Evolutionary conservation across 306 rosid species (phyloP), one percentile per base, ranked within the genome.

Genomic region (Quercus parvula): DNA sequence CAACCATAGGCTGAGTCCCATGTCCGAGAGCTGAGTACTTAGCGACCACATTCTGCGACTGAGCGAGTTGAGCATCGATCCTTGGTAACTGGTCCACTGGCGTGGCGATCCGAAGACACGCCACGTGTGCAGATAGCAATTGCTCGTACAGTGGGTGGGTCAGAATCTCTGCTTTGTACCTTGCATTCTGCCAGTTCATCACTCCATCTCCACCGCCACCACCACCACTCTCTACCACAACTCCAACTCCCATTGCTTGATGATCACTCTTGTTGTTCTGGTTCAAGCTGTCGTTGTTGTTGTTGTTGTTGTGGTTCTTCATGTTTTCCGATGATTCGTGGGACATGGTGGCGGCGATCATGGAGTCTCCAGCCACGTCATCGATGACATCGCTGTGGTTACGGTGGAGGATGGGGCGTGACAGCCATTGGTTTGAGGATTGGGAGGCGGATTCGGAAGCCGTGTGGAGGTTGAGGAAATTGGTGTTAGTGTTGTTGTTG

Each of bases 41-140:
- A 28, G 94, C 90, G 70, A 95, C 90, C 72, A 95, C 97, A 91
- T 90, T 95, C 92, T 95, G 93, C 1, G 99, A 93, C 90, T 91
- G 92, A 2, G 93, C 91, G 49, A 95, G 87, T 92, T 95, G 97
- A 24, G 97, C 98, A 57, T 95, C 98, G 77, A 95, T 95, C 83
- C 97, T 93, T 2, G 99, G 97, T 79, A 95, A 75, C 91, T 95
- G 99, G 82, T 95, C 98, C 13, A 95, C 99, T 57, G 98, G 99
- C 24, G 99, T 95, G 35, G 99, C 98, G 85, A 95, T 95, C 83
- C 98, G 87, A 25, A 95, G 87, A 79, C 99, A 95, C 20, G 97
- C 91, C 75, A 95, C 99, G 74, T 93, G 98, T 3, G 99, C 98
- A 55, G 98, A 93, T 9, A 95, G 89, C 57, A 95, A 88, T 79